A percentile compares a stretch with the other conserved stretches of the same genome.
Conservation (phyloP, 176 grass and related monocot species). For the Poa annua region DNA sequence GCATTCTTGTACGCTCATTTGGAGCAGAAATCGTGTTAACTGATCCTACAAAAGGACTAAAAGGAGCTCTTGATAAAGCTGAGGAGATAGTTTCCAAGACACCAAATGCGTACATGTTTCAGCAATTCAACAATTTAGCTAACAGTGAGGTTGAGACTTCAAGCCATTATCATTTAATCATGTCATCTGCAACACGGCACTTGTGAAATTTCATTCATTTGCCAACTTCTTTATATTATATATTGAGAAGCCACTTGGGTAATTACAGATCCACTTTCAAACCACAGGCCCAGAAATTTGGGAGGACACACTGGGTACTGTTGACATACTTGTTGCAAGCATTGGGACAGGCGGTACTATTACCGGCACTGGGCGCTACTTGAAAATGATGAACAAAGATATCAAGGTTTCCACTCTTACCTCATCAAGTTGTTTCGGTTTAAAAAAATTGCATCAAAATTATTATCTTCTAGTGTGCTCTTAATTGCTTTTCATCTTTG, state of each 20-base stretch:
- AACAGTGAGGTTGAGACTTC: conserved; percentile 70
- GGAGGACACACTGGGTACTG: conserved; percentile 83
- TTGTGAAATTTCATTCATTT: conserved; percentile 46
- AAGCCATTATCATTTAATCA: conserved; percentile 29
- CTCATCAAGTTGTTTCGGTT: conserved; percentile 34
- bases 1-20: conserved; percentile 73
- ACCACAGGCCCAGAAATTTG: conserved; percentile 99
- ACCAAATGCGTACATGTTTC: conserved; percentile 81
- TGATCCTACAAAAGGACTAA: conserved; percentile 72
- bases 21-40: conserved; percentile 88
- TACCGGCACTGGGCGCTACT: conserved; percentile 76
- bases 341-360: conserved; percentile 95
- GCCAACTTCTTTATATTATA: conserved; percentile 36
- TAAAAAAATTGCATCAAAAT: background rate
- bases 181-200: conserved; percentile 1
- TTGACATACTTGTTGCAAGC: conserved; percentile 96
- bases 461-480: background rate
- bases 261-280: conserved; percentile 99
- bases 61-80: conserved; percentile 92
- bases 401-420: conserved; percentile 66
- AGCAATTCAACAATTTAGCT: conserved; percentile 86
- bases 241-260: conserved; percentile 69
- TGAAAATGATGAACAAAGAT: conserved; percentile 89
- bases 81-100: conserved; percentile 71
- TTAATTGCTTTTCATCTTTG: background rate